Conservation (phyloP, 2,329 filamentous ascomycete genomes). For the Colletotrichum incanum region DNA sequence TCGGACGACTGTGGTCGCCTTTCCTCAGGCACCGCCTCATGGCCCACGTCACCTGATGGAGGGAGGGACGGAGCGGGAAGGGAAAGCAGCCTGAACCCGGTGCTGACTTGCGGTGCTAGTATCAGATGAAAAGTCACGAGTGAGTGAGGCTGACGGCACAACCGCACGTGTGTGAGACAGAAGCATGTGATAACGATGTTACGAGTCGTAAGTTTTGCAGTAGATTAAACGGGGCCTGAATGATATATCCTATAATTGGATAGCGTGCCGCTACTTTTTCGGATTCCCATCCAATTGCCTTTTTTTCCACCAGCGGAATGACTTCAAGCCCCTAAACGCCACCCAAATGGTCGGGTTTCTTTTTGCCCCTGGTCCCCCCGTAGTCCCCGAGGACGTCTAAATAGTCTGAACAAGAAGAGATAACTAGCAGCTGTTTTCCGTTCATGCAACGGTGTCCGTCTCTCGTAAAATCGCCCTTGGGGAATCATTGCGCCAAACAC, state of each 20-base stretch:
- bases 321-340: slow-evolving; percentile 15
- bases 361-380: not conserved
- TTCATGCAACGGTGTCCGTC: slow-evolving; percentile 15
- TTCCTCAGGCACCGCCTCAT: slow-evolving; percentile 21
- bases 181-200: slow-evolving; percentile 31
- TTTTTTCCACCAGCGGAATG: slow-evolving; percentile 2
- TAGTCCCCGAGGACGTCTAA: slow-evolving; percentile 38
- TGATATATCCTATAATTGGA: slow-evolving; percentile 21
- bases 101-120: not conserved
- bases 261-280: slow-evolving; percentile 7
- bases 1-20: not conserved
- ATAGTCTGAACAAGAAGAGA: slow-evolving; percentile 31
- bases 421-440: not conserved
- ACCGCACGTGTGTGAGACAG: slow-evolving; percentile 3
- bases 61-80: slow-evolving; percentile 22
- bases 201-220: slow-evolving; percentile 28
- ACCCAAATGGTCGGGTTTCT: not conserved
- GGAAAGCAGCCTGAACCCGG: slow-evolving; percentile 29
- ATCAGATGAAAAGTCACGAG: slow-evolving; percentile 35
- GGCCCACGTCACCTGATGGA: slow-evolving; percentile 20
- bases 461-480: slow-evolving; percentile 36
- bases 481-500: slow-evolving; percentile 35
- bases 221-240: slow-evolving; percentile 31
- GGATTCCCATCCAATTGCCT: slow-evolving; percentile 1
- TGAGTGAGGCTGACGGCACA: slow-evolving; percentile 29